phyloP scores from a whole-genome alignment of 805 yeast genomes.

The Tanozyma kutaoensis region DNA sequence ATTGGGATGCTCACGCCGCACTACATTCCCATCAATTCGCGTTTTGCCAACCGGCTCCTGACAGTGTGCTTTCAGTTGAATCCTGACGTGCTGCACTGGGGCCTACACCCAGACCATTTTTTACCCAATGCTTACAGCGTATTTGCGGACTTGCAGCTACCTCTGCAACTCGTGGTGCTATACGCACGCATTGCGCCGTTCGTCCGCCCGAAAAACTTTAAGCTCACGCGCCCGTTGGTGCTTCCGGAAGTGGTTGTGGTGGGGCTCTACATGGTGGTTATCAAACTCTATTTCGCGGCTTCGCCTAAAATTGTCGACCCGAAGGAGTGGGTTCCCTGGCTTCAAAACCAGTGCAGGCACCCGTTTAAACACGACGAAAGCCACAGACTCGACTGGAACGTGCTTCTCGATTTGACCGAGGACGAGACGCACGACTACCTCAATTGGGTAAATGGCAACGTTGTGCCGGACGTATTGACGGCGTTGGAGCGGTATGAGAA shows the following conservation, averaged over 20 bases:
- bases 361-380: slow-evolving; percentile 1
- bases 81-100: too few species aligned
- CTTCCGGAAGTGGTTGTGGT: slow-evolving; percentile 26
- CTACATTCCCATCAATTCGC: slow-evolving; percentile 17
- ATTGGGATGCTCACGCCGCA: slow-evolving; percentile 24
- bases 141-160: slow-evolving; percentile 29
- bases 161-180: slow-evolving; percentile 30
- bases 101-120: slow-evolving; percentile 11
- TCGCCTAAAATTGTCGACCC: slow-evolving; percentile 3
- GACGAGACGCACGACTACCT: slow-evolving; percentile 32
- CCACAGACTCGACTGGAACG: slow-evolving; percentile 8
- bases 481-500: slow-evolving; percentile 7
- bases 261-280: slow-evolving; percentile 15
- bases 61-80: slow-evolving; percentile 1
- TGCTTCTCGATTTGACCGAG: slow-evolving; percentile 36
- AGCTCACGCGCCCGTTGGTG: slow-evolving; percentile 1
- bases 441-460: slow-evolving; percentile 31
- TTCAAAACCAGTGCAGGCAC: slow-evolving; percentile 1
- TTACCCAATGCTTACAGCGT: slow-evolving; percentile 26
- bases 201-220: slow-evolving; percentile 1
- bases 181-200: slow-evolving; percentile 10
- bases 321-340: slow-evolving; percentile 10
- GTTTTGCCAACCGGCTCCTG: slow-evolving; percentile 2
- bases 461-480: slow-evolving; percentile 11
- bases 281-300: slow-evolving; percentile 14